Evolutionary conservation across 192 early-diverging fungal genomes (phyloP).

Genomic region (Linnemannia elongata): DNA sequence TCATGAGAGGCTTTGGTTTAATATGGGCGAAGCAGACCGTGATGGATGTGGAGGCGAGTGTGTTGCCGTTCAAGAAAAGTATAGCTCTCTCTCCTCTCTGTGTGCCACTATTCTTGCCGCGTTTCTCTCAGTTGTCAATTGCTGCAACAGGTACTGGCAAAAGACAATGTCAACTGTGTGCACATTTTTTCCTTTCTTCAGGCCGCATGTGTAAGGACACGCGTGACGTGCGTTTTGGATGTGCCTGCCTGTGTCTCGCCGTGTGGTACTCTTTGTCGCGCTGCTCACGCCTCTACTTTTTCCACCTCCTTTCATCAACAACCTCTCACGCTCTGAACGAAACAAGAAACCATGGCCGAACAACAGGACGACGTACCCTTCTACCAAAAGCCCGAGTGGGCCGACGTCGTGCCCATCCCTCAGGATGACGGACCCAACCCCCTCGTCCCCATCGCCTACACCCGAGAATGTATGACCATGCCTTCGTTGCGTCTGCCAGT

Average conservation of each 20-base stretch:
- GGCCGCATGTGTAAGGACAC: background rate
- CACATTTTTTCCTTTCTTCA: too few relatives aligned
- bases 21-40: background rate
- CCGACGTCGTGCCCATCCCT: constrained; percentile 78
- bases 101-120: background rate
- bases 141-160: background rate
- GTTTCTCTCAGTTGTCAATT: background rate
- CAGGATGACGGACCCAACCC: constrained; percentile 88
- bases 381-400: constrained; percentile 63
- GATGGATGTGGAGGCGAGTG: background rate
- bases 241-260: background rate
- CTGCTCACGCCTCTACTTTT: background rate
- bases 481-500: too few relatives aligned
- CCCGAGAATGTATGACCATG: constrained; percentile 74
- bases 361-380: constrained; percentile 36
- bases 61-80: background rate
- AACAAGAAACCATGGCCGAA: background rate
- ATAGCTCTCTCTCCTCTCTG: background rate
- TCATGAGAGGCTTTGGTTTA: background rate
- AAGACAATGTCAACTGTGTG: background rate
- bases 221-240: background rate
- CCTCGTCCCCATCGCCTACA: constrained; percentile 84
- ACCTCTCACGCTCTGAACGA: background rate
- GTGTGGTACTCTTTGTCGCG: background rate
- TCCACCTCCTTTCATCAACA: background rate